A percentile compares a stretch with the other conserved stretches of the same genome.
Conservation (phyloP, 2,329 filamentous ascomycete species). For the Botrytis sinoallii region DNA sequence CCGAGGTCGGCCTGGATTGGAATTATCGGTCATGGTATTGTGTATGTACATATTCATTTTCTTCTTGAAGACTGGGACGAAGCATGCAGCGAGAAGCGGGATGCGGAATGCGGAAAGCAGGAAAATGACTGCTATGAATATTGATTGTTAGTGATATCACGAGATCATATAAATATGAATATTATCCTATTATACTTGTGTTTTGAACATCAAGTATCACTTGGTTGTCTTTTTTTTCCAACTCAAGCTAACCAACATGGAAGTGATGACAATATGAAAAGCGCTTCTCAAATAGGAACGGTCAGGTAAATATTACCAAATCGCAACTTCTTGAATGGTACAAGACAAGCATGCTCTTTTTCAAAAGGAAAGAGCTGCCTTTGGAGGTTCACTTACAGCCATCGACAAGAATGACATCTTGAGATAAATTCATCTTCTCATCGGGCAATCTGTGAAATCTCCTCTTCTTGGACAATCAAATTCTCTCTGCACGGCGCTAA, state of each 20-base stretch:
- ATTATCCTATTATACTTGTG: constrained; percentile 20
- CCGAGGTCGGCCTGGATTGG: constrained; percentile 8
- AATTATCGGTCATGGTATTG: constrained; percentile 27
- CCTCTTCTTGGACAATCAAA: neutral
- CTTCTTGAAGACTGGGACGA: constrained; percentile 21
- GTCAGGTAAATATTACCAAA: neutral
- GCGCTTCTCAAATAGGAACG: neutral
- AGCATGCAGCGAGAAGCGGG: neutral
- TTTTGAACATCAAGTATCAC: neutral
- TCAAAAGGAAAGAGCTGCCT: neutral
- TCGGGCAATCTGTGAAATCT: neutral
- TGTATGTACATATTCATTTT: constrained; percentile 33
- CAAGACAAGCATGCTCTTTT: no score
- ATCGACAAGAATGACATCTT: neutral
- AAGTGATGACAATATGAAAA: neutral
- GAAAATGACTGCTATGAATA: constrained; percentile 23
- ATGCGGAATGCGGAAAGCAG: neutral
- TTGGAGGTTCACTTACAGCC: neutral
- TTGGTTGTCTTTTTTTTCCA: neutral
- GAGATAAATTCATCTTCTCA: neutral
- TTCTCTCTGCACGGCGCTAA: neutral
- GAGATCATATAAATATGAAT: constrained; percentile 29
- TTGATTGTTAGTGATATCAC: constrained; percentile 22
- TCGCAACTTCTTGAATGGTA: neutral
- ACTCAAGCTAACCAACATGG: neutral